Percentiles rank a stretch among this genome's conserved stretches.
phyloP scores from a whole-genome alignment of 768 basidiomycete species.

The Suillus sp. region DNA sequence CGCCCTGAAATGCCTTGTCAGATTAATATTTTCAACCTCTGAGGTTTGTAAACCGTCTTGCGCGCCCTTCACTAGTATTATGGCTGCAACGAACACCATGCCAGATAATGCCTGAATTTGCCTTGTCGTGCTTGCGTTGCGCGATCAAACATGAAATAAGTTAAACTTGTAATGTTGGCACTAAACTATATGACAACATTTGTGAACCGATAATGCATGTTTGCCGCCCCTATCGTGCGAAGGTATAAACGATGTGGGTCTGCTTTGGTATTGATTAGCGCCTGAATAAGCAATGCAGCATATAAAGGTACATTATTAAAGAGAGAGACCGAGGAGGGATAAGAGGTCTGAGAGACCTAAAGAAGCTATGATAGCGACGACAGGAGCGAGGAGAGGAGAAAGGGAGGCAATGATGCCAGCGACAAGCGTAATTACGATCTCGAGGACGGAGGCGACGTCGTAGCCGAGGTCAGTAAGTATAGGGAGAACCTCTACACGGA shows the following conservation, averaged over 20 bases:
- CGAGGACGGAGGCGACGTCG: constrained; percentile 3
- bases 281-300: background rate
- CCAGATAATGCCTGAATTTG: too few relatives aligned
- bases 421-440: constrained; percentile 19
- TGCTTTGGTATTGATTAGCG: background rate
- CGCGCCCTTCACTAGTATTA: too few relatives aligned
- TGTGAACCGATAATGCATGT: constrained; percentile 1
- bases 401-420: constrained; percentile 27
- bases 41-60: too few relatives aligned
- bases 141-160: background rate
- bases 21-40: too few relatives aligned
- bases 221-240: too few relatives aligned
- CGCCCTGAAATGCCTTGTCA: too few relatives aligned
- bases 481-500: constrained; percentile 20
- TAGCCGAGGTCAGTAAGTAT: constrained; percentile 25
- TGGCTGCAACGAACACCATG: too few relatives aligned
- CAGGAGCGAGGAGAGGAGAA: constrained; percentile 21
- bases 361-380: constrained; percentile 22
- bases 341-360: constrained; percentile 27
- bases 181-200: constrained; percentile 9
- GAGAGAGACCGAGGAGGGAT: constrained; percentile 25
- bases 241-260: constrained; percentile 12
- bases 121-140: too few relatives aligned
- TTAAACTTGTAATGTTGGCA: background rate
- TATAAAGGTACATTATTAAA: constrained; percentile 14